Evolutionary conservation across 1,284 basidiomycete genomes (phyloP), one percentile per base, ranked within the genome.

Genomic region (Erythrobasidium hasegawianum): DNA sequence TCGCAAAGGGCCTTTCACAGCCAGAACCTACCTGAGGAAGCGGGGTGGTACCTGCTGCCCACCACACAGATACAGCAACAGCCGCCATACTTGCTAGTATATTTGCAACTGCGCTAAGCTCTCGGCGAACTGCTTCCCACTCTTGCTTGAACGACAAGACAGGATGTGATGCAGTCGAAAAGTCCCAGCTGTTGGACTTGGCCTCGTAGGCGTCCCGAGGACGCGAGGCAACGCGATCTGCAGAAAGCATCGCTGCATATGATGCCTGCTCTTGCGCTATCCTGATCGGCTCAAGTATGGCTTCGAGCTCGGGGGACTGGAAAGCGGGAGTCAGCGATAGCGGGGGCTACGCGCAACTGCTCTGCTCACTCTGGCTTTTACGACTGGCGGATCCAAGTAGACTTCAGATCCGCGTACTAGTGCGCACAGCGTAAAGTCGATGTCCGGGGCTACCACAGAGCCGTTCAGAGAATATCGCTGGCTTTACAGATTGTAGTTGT

Each of bases 51-150:
- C 71, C 71, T 18, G 69, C 67, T 10, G 73, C 73, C 69, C 71
- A 75, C 72, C 71, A 74, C 5, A 73, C 68, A 1, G 60, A 70
- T 0, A 69, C 71, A 13, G 50, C 71, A 9, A 75, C 72, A 9
- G 72, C 72, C 1, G 50, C 41, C 72, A 74, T 73, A 55, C 72
- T 73, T 43, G 70, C 72, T 0, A 60, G 45, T 20, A 75, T 72
- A 29, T 75, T 75, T 24, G 70, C 56, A 47, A 75, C 68, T 20
- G 74, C 74, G n/a, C 70, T 59, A 10, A 75, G 38, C 38, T 75
- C 69, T 27, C 67, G 52, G 59, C 68, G 57, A 11, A 73, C 70
- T 40, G 71, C 60, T 13, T 61, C 47, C 74, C 73, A 74, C 26
- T 74, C 74, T 22, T 74, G 69, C 4, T 66, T 69, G n/a, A 59